phyloP scores from a whole-genome alignment of 495 filamentous ascomycete genomes.

The Neurospora tetrasperma region DNA sequence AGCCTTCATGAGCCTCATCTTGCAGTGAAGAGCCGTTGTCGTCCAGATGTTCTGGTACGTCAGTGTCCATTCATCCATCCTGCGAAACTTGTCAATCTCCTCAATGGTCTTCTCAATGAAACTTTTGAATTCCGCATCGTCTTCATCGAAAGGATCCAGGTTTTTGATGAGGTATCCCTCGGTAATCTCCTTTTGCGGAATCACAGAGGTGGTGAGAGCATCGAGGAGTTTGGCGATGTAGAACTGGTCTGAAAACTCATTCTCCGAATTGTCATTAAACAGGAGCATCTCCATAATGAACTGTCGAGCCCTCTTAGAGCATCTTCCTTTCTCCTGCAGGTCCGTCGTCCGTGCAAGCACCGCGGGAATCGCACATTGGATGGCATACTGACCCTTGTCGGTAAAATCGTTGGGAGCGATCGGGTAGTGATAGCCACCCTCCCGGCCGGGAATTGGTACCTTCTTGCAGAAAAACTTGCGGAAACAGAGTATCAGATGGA shows the following conservation, averaged over 20 bases:
- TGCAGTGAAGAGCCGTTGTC: conserved; percentile 67
- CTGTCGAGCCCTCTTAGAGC: conserved; percentile 60
- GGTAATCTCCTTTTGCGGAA: conserved; percentile 44
- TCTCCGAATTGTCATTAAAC: conserved; percentile 88
- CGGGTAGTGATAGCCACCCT: conserved; percentile 47
- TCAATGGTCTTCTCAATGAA: conserved; percentile 63
- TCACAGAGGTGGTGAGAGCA: conserved; percentile 66
- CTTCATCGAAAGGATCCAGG: conserved; percentile 26
- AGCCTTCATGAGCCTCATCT: conserved; percentile 61
- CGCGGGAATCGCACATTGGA: conserved; percentile 70
- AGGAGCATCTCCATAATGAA: conserved; percentile 82
- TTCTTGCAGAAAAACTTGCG: conserved; percentile 79
- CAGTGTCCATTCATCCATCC: conserved; percentile 88
- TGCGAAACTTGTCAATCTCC: conserved; percentile 80
- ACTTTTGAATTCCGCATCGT: conserved; percentile 28
- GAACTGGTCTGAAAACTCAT: conserved; percentile 74
- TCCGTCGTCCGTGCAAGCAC: conserved; percentile 59
- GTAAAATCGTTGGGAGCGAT: conserved; percentile 83
- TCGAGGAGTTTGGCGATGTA: conserved; percentile 74
- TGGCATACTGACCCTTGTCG: conserved; percentile 67
- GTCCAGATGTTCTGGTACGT: conserved; percentile 91
- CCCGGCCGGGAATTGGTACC: conserved; percentile 12
- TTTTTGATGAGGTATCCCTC: conserved; percentile 38
- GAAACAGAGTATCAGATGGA: conserved; percentile 75
- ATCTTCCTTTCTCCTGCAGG: conserved; percentile 59